phyloP scores from a whole-genome alignment of 2,329 filamentous ascomycete genomes.

The Curvularia sp. region DNA sequence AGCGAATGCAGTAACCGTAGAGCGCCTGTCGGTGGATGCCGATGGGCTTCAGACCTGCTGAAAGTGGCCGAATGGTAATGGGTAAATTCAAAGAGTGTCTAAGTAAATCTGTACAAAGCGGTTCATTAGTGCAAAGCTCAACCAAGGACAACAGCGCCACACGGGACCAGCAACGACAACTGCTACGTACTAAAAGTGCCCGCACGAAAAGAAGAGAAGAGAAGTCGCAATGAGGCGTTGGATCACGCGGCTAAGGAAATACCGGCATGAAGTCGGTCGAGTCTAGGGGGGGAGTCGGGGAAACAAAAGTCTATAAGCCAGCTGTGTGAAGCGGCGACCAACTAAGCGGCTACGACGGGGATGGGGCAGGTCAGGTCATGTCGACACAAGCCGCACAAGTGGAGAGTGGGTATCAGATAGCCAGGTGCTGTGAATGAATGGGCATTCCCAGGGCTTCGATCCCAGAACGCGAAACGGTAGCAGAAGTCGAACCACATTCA shows the following conservation, averaged over 20 bases:
- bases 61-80: constrained; percentile 39
- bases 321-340: constrained; percentile 21
- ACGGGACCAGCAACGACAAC: constrained; percentile 6
- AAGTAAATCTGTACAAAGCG: constrained; percentile 39
- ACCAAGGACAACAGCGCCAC: constrained; percentile 23
- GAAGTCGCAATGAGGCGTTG: constrained; percentile 32
- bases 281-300: constrained; percentile 37
- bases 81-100: constrained; percentile 40
- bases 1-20: constrained; percentile 20
- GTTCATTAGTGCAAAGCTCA: constrained; percentile 22
- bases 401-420: constrained; percentile 31
- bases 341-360: constrained; percentile 15
- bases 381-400: constrained; percentile 30
- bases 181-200: constrained; percentile 48
- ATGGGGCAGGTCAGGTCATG: constrained; percentile 37
- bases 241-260: constrained; percentile 49
- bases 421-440: constrained; percentile 7
- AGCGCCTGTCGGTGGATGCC: constrained; percentile 33
- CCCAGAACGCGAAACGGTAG: constrained; percentile 40
- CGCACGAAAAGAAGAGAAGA: constrained; percentile 50
- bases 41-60: constrained; percentile 52
- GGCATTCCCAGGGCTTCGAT: constrained; percentile 13
- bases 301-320: constrained; percentile 52
- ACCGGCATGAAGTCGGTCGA: constrained; percentile 50
- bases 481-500: constrained; percentile 47